Evolutionary conservation across 305 asterid genomes (phyloP), one percentile per base, ranked within the genome.

Genomic region (Striga hermonthica): DNA sequence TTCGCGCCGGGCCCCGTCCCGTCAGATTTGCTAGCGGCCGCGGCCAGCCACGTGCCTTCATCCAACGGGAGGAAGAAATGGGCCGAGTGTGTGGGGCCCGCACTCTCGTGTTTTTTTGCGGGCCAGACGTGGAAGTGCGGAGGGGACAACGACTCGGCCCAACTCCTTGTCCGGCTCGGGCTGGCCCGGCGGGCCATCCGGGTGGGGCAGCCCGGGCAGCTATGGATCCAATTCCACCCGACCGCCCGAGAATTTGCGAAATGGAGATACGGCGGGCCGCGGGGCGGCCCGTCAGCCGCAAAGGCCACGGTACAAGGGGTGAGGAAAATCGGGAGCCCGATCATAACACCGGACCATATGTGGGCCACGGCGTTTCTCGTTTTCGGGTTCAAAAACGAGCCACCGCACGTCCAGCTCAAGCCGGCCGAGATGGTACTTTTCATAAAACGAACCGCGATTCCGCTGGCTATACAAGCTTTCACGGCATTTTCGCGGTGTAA

Each of bases 301-400:
- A 80, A 85, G 60, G 87, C 93, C 56, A 64, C 80, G 13, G 89
- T 89, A 28, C 82, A 85, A 77, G 91, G 88, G 0, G 83, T 84
- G 1, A 75, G 89, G 55, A 87, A 68, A 75, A 60, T 47, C 6
- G 93, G 91, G 55, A 89, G 78, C 13, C 77, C 88, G 0, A 0
- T 60, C 3, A 28, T 73, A 12, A 82, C 81, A 7, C 60, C 83
- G 3, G 90, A 85, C 73, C 98, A 91, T 52, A 78, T 84, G 12
- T 91, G 95, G 97, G 91, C 96, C 0, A 80, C 91, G 9, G 95
- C 93, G 0, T 89, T 91, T 75, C 91, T 87, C 2, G 90, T 89
- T 0, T 87, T 91, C 6, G 97, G 98, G 4, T 91, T 87, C 83
- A 87, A 86, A 74, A 81, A 95, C 0, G 97, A 91, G 38, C 84